phyloP scores from a whole-genome alignment of 306 rosid genomes.

The Gillenia trifoliata region DNA sequence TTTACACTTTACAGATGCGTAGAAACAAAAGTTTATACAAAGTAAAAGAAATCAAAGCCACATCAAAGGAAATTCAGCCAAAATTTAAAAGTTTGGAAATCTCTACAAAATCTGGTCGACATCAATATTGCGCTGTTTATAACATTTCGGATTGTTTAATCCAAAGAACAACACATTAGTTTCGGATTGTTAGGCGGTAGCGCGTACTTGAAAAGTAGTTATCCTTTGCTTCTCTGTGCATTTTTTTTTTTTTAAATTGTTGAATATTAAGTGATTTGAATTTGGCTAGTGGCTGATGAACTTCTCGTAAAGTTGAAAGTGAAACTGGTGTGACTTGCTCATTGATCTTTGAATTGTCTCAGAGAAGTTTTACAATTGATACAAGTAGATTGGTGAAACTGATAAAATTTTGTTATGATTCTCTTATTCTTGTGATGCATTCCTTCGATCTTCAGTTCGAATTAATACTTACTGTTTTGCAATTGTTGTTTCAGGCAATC shows the following conservation, averaged over 20 bases:
- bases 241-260: not conserved
- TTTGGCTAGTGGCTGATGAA: not conserved
- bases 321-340: not conserved
- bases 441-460: not conserved
- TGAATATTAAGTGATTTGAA: not conserved
- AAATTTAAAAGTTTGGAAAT: not conserved
- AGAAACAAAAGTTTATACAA: not conserved
- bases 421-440: not conserved
- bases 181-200: not conserved
- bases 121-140: not conserved
- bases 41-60: not conserved
- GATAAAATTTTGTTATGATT: not conserved
- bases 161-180: not conserved
- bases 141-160: not conserved
- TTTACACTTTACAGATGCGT: too few relatives aligned
- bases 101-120: not conserved
- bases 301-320: too few relatives aligned
- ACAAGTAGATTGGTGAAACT: not conserved
- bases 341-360: not conserved
- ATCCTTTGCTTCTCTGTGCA: not conserved
- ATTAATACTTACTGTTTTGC: slow-evolving; percentile 1
- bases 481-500: slow-evolving; percentile 70
- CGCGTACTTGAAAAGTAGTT: not conserved
- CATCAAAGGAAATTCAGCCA: not conserved
- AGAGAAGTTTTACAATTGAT: not conserved